Conservation (phyloP, 2,329 filamentous ascomycete species). For the Plenodomus tracheiphilus region DNA sequence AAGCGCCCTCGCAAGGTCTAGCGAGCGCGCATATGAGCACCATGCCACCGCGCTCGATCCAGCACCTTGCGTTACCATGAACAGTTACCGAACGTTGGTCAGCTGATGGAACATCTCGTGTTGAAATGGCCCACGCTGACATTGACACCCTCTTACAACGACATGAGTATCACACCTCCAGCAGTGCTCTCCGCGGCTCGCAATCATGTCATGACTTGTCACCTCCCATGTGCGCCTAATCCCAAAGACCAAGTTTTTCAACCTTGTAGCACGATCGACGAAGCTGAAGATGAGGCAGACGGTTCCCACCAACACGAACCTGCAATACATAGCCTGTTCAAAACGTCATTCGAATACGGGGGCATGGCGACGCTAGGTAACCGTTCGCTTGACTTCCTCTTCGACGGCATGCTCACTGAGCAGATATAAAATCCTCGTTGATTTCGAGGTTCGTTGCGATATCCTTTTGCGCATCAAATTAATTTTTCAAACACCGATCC, state of each 20-base stretch:
- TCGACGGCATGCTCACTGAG: background rate
- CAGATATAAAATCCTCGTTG: background rate
- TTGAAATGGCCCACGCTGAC: background rate
- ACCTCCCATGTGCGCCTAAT: too few species aligned
- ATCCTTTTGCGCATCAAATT: too few species aligned
- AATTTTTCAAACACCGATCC: too few species aligned
- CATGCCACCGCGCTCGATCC: background rate
- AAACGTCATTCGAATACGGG: background rate
- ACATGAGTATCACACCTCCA: background rate
- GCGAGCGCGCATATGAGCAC: background rate
- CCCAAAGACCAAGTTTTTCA: too few species aligned
- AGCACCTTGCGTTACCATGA: background rate
- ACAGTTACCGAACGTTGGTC: background rate
- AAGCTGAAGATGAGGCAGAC: background rate
- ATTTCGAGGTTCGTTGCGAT: too few species aligned
- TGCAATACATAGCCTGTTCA: background rate
- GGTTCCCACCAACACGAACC: background rate
- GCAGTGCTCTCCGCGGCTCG: background rate
- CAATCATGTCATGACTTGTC: background rate
- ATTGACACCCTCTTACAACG: background rate
- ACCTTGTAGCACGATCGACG: background rate
- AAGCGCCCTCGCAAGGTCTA: background rate
- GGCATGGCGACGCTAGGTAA: background rate
- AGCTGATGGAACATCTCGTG: background rate
- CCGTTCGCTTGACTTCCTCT: background rate